A percentile compares a stretch with the other conserved stretches of the same genome.
Evolutionary conservation across 1,284 basidiomycete genomes (phyloP).

Genomic region (Tilletia horrida): DNA sequence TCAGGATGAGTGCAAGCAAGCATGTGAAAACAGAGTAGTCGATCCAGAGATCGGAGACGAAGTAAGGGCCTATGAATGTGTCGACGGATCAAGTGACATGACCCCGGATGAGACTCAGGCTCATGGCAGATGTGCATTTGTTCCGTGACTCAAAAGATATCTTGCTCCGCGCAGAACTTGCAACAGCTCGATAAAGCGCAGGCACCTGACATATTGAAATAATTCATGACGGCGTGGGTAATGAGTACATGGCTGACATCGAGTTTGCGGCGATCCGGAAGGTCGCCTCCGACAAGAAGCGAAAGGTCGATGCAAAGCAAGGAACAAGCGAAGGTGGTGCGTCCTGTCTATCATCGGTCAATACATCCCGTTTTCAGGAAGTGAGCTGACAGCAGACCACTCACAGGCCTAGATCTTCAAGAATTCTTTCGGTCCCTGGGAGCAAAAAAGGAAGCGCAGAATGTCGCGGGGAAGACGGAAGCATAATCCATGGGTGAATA

Average conservation of each 20-base stretch:
- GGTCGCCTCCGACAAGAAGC: conserved; percentile 66
- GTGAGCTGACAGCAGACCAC: not conserved
- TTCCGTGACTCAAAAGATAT: conserved; percentile 86
- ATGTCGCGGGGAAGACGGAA: conserved; percentile 30
- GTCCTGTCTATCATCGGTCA: not conserved
- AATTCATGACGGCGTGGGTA: conserved; percentile 58
- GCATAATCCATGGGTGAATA: conserved; percentile 31
- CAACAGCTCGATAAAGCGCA: no score
- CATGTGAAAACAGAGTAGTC: no score
- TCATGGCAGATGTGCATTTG: no score
- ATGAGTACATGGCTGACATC: conserved; percentile 80
- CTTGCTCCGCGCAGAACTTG: no score
- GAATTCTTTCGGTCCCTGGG: conserved; percentile 29
- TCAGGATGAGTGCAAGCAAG: not conserved
- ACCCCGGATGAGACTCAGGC: no score
- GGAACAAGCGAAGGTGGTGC: conserved; percentile 74
- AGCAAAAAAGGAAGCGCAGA: conserved; percentile 20
- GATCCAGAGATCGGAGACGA: not conserved
- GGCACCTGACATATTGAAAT: not conserved
- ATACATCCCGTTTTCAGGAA: not conserved
- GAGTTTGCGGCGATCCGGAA: conserved; percentile 93
- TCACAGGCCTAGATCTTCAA: conserved; percentile 25
- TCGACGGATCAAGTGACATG: no score
- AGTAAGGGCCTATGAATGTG: no score
- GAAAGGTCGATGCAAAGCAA: conserved; percentile 68